Evolutionary conservation across 768 basidiomycete genomes (phyloP).

Genomic region (Boletus sp.): DNA sequence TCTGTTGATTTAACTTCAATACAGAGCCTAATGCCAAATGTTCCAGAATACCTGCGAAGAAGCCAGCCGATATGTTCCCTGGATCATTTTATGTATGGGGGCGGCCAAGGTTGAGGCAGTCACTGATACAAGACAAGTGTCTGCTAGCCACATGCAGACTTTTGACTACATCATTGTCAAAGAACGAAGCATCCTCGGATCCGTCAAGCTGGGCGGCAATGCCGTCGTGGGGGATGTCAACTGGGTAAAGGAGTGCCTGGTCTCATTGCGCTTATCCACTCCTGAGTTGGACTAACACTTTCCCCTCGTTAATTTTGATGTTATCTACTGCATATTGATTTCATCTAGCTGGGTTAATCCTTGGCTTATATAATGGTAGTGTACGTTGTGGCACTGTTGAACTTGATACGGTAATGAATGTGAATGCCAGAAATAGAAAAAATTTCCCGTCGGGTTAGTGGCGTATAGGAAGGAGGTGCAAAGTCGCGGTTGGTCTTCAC

Average conservation of each 20-base stretch:
- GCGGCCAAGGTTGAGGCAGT: constrained; percentile 69
- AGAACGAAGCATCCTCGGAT: constrained; percentile 32
- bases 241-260: constrained; percentile 80
- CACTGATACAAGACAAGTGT: constrained; percentile 37
- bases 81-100: constrained; percentile 78
- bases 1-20: background rate
- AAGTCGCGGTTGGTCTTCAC: constrained; percentile 7
- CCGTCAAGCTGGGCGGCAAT: constrained; percentile 27
- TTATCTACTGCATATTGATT: constrained; percentile 4
- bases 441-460: constrained; percentile 11
- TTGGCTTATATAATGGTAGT: no score
- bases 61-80: constrained; percentile 49
- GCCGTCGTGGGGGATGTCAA: constrained; percentile 50
- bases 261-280: constrained; percentile 54
- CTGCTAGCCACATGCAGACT: constrained; percentile 21
- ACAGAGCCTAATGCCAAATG: background rate
- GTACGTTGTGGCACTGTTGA: no score
- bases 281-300: constrained; percentile 16
- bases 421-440: constrained; percentile 15
- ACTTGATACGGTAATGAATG: background rate
- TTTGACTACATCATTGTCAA: constrained; percentile 69
- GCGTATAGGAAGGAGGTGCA: background rate
- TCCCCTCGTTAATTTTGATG: background rate
- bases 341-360: no score
- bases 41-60: constrained; percentile 30